Evolutionary conservation across 192 early-diverging fungal species (phyloP), one percentile per base, ranked within the genome.

Genomic region (Borealophlyctis nickersoniae): DNA sequence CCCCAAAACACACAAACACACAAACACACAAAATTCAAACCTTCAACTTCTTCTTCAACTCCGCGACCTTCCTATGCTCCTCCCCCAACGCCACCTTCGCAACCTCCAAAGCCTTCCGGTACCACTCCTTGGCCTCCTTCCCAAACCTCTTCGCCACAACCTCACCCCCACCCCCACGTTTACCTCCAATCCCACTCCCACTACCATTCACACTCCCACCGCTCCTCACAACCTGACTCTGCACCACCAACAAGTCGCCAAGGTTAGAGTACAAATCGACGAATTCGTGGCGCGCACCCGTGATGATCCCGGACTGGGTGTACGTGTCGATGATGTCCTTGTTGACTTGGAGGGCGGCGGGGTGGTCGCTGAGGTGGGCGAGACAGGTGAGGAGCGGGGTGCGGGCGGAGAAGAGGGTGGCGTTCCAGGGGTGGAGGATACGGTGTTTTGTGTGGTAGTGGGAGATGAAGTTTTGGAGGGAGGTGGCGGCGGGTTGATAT

Each of bases 241-340:
- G 52, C n/a, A 27, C 16, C 16, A 24, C 53, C 56, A 70, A 27
- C n/a, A 81, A 59, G 55, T 81, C 78, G 49, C 80, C 85, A 33
- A 89, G 69, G 2, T 81, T 72, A 53, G 73, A 67, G 59, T 81
- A 72, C 60, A 83, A 81, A 53, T 87, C 86, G 33, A 80, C 81
- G 50, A 86, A 72, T 19, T 83, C 76, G 49, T 86, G 78, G 39
- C 83, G 81, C 53, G 81, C 69, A 30, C 36, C 60, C 31, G 87
- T 79, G 13, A 86, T 71, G 22, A 80, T 71, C 49, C 76, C 56
- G 2, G 79, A 64, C 5, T 73, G 73, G 55, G 73, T 58, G 65
- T 85, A 79, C 16, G 81, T 74, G 39, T 78, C 66, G 31, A 83
- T 53, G 27, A 80, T 70, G 61, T 69, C 54, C 27, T 72, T 70